A percentile compares a stretch with the other conserved stretches of the same genome.
phyloP scores from a whole-genome alignment of 306 rosid species.

The Malus domestica region DNA sequence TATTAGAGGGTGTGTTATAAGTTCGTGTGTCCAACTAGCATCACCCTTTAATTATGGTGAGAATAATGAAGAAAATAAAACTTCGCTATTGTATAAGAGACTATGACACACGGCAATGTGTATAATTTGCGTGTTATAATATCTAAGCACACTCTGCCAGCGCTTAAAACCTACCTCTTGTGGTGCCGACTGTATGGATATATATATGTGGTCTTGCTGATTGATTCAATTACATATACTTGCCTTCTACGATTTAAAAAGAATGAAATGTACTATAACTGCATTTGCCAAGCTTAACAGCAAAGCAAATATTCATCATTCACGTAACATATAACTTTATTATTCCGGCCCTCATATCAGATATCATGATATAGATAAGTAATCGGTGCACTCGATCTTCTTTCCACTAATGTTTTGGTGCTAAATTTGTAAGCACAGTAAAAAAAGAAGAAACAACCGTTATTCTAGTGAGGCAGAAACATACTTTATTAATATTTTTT shows the following conservation, averaged over 20 bases:
- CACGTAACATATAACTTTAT: neutral
- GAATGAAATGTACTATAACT: neutral
- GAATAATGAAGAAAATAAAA: neutral
- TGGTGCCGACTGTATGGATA: neutral
- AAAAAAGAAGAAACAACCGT: neutral
- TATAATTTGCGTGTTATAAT: too few species aligned
- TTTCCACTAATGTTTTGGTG: neutral
- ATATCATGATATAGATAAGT: neutral
- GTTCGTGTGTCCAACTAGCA: neutral
- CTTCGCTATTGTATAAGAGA: neutral
- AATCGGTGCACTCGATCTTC: neutral
- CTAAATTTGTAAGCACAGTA: neutral
- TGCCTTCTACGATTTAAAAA: conserved; percentile 47
- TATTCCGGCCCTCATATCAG: neutral
- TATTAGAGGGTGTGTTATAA: neutral
- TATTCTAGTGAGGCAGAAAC: neutral
- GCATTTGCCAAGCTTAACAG: conserved; percentile 50
- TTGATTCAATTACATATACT: conserved; percentile 23
- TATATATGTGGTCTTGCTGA: neutral
- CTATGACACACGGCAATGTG: neutral
- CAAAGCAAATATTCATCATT: conserved; percentile 29
- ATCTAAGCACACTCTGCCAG: neutral
- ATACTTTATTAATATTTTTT: too few species aligned
- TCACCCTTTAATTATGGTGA: neutral
- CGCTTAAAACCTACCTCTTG: neutral